Conservation (phyloP, 345 rosid genomes). For the Pugionium dolabratum region DNA sequence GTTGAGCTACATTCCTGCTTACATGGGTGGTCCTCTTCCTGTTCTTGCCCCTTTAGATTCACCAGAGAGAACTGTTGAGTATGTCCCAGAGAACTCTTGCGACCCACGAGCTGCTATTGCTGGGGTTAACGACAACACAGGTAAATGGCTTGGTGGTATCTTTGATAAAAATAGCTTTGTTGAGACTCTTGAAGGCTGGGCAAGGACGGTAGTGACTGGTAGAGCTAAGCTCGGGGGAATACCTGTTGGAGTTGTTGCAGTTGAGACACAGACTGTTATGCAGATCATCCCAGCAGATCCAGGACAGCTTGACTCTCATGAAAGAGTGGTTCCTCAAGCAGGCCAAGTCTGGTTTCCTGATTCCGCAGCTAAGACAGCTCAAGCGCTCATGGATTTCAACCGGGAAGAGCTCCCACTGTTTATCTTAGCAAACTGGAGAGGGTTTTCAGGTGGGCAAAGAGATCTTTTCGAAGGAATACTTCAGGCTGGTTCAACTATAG, state of each 20-base stretch:
- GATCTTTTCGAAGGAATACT: conserved; percentile 99
- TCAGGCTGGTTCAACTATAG: conserved; percentile 98
- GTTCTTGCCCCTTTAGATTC: conserved; percentile 63
- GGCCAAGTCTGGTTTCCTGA: conserved; percentile 99
- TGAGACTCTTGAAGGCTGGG: conserved; percentile 98
- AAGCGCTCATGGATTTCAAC: conserved; percentile 95
- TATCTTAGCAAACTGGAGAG: conserved; percentile 99
- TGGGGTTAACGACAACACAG: conserved; percentile 60
- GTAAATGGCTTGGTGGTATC: conserved; percentile 95
- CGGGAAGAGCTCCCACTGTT: conserved; percentile 92
- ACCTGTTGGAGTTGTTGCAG: conserved; percentile 96
- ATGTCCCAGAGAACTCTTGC: conserved; percentile 83
- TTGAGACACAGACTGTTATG: conserved; percentile 98
- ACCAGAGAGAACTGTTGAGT: conserved; percentile 86
- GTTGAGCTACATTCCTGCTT: conserved; percentile 88
- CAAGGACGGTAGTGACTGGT: conserved; percentile 99
- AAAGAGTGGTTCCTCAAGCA: conserved; percentile 97
- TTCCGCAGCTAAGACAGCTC: conserved; percentile 97
- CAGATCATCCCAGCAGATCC: conserved; percentile 99
- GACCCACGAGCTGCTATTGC: conserved; percentile 98
- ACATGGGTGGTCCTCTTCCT: conserved; percentile 81
- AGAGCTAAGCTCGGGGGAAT: conserved; percentile 99
- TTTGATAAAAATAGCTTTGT: conserved; percentile 93
- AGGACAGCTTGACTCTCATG: conserved; percentile 99
- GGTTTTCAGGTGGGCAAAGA: conserved; percentile 99